A percentile compares a stretch with the other conserved stretches of the same genome.
phyloP scores from a whole-genome alignment of 2,329 filamentous ascomycete genomes.

The Neodidymelliopsis sp. region DNA sequence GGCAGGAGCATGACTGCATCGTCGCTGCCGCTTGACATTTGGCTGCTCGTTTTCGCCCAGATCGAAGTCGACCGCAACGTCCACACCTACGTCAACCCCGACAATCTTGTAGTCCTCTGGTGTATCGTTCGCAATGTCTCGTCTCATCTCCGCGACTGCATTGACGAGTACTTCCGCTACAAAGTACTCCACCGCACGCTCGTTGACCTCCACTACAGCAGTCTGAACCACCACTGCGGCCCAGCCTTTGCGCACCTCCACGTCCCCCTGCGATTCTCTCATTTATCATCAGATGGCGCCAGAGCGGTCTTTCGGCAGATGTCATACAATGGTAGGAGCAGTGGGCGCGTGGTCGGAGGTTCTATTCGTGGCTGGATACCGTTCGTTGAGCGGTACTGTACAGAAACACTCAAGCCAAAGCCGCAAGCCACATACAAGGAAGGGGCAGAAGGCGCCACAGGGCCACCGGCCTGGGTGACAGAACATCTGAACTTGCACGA shows the following conservation, averaged over 20 bases:
- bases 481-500: conserved; percentile 18
- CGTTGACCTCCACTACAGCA: conserved; percentile 28
- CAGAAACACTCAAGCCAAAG: conserved; percentile 15
- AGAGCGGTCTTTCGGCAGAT: conserved; percentile 20
- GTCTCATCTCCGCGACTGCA: conserved; percentile 19
- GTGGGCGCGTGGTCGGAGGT: conserved; percentile 1
- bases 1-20: conserved; percentile 9
- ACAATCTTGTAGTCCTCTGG: conserved; percentile 25
- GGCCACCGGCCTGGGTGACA: conserved; percentile 22
- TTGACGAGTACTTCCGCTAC: conserved; percentile 29
- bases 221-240: conserved; percentile 21
- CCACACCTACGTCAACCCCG: conserved; percentile 10
- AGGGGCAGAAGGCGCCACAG: conserved; percentile 10
- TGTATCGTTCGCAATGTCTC: conserved; percentile 27
- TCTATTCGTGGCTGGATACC: conserved; percentile 31
- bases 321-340: conserved; percentile 4
- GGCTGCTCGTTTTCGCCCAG: conserved; percentile 26
- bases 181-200: conserved; percentile 20
- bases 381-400: conserved; percentile 27
- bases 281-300: conserved; percentile 15
- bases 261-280: conserved; percentile 27
- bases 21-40: conserved; percentile 26
- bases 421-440: conserved; percentile 11
- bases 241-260: conserved; percentile 21
- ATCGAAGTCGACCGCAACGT: conserved; percentile 2